Evolutionary conservation across 192 early-diverging fungal species (phyloP), one percentile per base, ranked within the genome.

Genomic region (Coemansia sp.): DNA sequence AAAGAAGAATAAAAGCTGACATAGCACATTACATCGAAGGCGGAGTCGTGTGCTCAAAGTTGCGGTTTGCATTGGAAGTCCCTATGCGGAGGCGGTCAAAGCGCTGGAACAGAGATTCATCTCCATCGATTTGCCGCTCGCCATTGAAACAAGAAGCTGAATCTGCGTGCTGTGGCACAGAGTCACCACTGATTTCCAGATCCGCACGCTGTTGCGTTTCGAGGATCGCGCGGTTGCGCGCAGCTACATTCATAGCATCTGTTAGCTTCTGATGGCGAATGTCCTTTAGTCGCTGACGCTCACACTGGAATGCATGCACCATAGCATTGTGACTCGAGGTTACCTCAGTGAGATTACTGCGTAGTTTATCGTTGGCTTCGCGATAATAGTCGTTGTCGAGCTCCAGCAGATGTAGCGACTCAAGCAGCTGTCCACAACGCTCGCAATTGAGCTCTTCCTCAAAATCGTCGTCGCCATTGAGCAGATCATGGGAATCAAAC

Each of bases 331-430:
- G 77, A 49, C 68, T 62, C 19, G 82, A 83, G 6, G 68, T 62
- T 4, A 69, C 55, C 23, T 83, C 74, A 12, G 60, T 56, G 22
- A 78, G 47, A 21, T 55, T 69, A 10, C 65, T 62, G 24, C 77
- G 73, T n/a, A 83, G 74, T 56, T 74, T 71, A 8, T 53, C 38
- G 49, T 83, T 83, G 51, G 82, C 74, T 50, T 83, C 77, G 28
- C 82, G 77, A 60, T 83, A 83, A 59, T 83, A 83, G 63, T 77
- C 77, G 49, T 83, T 83, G 62, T 83, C 82, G 0, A 68, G 32
- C 52, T 74, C 69, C 24, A 83, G 56, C 3, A 60, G 56, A 48
- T 73, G 65, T 53, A 76, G 50, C 14, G 74, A 64, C 8, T 81
- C 78, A 0, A 54, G 8, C 10, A 81, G 69, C 65, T 81, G 78